These are phyloP conservation scores for Xylaria sp. DNA, from an alignment of 495 filamentous ascomycete species.

Conservation along the genomic window DNA sequence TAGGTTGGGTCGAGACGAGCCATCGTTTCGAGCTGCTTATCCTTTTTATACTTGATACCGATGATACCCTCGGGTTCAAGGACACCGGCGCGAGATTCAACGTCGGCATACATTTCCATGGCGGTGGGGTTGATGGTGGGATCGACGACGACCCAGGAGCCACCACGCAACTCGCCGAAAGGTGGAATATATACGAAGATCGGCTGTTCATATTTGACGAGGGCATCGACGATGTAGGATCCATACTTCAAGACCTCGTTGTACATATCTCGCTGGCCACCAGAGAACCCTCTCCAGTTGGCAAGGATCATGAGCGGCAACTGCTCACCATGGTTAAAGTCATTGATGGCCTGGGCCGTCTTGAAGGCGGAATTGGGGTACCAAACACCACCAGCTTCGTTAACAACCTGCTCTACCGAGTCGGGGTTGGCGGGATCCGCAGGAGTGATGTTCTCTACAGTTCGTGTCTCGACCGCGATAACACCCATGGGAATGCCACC, in stretches of 20 bases:
- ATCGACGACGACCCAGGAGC: constrained; percentile 98
- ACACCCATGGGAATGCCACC: constrained; percentile 99
- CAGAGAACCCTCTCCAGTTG: constrained; percentile 99
- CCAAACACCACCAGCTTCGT: constrained; percentile 98
- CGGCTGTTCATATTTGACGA: constrained; percentile 98
- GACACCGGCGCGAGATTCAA: constrained; percentile 93
- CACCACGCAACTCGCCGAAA: constrained; percentile 95
- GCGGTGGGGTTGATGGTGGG: constrained; percentile 94
- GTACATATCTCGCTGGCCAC: constrained; percentile 99
- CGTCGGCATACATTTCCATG: constrained; percentile 99
- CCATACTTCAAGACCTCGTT: constrained; percentile 99
- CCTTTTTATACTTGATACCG: constrained; percentile 96
- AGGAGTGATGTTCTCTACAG: constrained; percentile 94
- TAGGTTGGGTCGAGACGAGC: constrained; percentile 88
- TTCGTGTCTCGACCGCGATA: constrained; percentile 94
- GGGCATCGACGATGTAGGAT: constrained; percentile 96
- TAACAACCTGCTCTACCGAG: constrained; percentile 91
- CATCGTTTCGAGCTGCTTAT: constrained; percentile 98
- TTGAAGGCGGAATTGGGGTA: constrained; percentile 99
- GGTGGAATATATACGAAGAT: constrained; percentile 99
- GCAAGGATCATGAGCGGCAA: constrained; percentile 98
- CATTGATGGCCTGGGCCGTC: constrained; percentile 96
- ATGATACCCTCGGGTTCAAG: constrained; percentile 98
- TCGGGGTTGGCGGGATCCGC: constrained; percentile 99
- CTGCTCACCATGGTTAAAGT: constrained; percentile 99